Percentiles rank a stretch among this genome's conserved stretches.
These are phyloP conservation scores for Stentor coeruleus DNA, from an alignment of 73 alveolate genomes.

Conservation along the genomic window DNA sequence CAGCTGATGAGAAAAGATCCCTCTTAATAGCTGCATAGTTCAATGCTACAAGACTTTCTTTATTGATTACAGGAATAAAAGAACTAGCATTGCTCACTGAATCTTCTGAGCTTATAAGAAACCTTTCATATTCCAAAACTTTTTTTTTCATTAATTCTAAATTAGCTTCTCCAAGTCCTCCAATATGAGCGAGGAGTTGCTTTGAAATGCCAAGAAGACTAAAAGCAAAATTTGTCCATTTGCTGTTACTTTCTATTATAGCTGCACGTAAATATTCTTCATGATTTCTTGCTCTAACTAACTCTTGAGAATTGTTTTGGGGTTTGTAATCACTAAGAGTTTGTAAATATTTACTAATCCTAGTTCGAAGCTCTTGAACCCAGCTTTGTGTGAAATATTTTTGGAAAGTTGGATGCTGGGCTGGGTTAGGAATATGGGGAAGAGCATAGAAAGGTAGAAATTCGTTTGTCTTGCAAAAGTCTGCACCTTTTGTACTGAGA, in stretches of 20 bases:
- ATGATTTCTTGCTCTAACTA: neutral
- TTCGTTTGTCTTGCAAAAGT: constrained; percentile 73
- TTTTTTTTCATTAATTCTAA: neutral
- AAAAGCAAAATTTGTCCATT: constrained; percentile 22
- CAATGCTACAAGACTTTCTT: neutral
- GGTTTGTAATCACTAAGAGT: constrained; percentile 2
- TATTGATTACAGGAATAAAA: constrained; percentile 1
- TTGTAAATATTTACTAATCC: constrained; percentile 50
- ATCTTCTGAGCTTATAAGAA: constrained; percentile 5
- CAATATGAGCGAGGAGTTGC: constrained; percentile 21
- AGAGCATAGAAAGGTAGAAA: constrained; percentile 87
- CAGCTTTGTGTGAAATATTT: constrained; percentile 69
- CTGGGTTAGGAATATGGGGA: constrained; percentile 82
- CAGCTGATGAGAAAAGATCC: neutral
- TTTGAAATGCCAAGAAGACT: neutral
- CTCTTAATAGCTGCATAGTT: neutral
- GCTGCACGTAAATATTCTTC: constrained; percentile 28
- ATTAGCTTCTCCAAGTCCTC: constrained; percentile 24
- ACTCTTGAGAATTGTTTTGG: neutral
- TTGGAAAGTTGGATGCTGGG: constrained; percentile 63
- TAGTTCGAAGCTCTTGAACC: constrained; percentile 58
- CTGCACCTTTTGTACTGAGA: constrained; percentile 74
- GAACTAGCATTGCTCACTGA: constrained; percentile 26
- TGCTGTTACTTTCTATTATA: constrained; percentile 19
- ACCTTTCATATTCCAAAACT: constrained; percentile 14